Base-by-base conservation (phyloP, 148 eudicot genomes). In the Nepenthes mirabilis region DNA sequence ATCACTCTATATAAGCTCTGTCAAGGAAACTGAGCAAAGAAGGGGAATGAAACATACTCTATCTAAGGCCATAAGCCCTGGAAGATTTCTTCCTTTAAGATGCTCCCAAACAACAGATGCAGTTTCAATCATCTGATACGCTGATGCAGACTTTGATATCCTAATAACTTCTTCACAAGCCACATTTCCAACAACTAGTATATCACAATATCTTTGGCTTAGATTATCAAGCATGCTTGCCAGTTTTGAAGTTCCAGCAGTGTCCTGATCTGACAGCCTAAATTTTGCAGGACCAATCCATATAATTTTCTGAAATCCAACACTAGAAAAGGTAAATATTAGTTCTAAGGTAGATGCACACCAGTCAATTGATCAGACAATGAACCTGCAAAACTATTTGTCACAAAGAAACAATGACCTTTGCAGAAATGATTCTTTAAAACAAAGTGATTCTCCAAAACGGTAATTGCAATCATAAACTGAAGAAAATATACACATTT, bases 41-140 rank as follows among this genome's bases (percentile, higher is more conserved):
- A 43, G 55, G 52, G 3, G 48, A 35, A 47, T 4, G 57, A 54
- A 60, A 52, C 83, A 65, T 87, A 90, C 97, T 65, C 82, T 82
- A 68, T 90, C 95, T 60, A 90, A 75, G 58, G 91, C 95, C 80
- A 80, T 70, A 58, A 90, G 67, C 64, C 97, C 95, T 49, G 86
- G 95, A 80, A 90, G 97, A 68, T 71, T 80, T 74, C 86, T 77
- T 63, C 88, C 82, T 81, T 77, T 87, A 48, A 90, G 82, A 77
- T 75, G 78, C 53, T 82, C 91, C 95, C 97, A 90, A 37, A 76
- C 66, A 59, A 82, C 80, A 2, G 97, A 71, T 68, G 86, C 87
- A 70, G 67, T 78, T 69, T 74, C 81, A 61, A 84, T 66, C 76
- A 79, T 66, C 65, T 72, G 32, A 65, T 57, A 61, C 55, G 56